Conservation (phyloP, 441 rosid species). For the Gossypium davidsonii region DNA sequence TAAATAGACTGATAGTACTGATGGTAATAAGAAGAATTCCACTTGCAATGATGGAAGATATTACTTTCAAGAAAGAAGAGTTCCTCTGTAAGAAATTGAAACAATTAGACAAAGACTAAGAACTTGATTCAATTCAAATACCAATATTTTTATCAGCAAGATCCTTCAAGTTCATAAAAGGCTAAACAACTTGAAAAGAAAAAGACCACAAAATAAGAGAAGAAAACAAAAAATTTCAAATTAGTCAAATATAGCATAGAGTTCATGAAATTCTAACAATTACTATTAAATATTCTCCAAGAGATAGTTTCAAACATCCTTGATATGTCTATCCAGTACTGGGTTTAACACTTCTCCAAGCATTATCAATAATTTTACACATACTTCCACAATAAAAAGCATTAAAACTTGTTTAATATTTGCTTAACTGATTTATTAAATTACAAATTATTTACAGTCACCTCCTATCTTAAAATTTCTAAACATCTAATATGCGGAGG, state of each 20-base stretch:
- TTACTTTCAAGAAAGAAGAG: conserved; percentile 41
- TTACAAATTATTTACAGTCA: not conserved
- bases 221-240: not conserved
- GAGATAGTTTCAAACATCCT: not conserved
- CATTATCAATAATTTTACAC: not conserved
- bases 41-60: conserved; percentile 52
- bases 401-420: not conserved
- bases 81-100: conserved; percentile 46
- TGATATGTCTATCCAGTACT: not conserved
- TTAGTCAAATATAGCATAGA: not conserved
- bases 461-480: not conserved
- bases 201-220: not conserved
- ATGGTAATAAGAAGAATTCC: conserved; percentile 54
- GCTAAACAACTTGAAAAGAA: not conserved
- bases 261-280: not conserved
- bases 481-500: not conserved
- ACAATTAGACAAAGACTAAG: conserved; percentile 9
- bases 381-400: not conserved
- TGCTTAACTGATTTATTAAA: not conserved
- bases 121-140: conserved; percentile 8
- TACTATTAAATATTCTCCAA: not conserved
- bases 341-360: not conserved
- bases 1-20: conserved; percentile 38
- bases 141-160: not conserved
- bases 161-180: conserved; percentile 9